Base-by-base conservation (phyloP, 305 asterid genomes). In the Plantago rigida region DNA sequence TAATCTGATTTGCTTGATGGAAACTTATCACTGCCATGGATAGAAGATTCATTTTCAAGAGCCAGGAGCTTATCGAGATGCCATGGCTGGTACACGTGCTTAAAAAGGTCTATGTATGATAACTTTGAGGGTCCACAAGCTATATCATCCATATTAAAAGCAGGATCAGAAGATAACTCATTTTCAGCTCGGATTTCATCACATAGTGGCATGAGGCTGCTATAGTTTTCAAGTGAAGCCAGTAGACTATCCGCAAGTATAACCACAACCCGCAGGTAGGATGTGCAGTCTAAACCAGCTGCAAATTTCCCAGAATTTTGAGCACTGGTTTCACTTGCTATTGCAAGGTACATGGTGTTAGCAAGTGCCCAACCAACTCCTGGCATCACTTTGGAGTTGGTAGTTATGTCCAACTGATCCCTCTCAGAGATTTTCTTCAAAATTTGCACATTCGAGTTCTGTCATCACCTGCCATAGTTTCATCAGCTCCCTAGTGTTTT, bases 381-480 rank as follows among this genome's bases (percentile, higher is more conserved):
- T 62, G 98, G 95, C 80, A 91, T 78, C 75, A 45, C 70, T 69
- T 72, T 71, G 69, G 79, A 52, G 52, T 72, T 64, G 31, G 73
- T 66, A 51, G 73, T 47, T 22, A 47, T 52, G 58, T 76, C 70
- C 75, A 68, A 51, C 75, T 69, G 87, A 84, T 86, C 87, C 71
- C 75, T 65, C 71, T 75, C 82, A 54, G 83, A 71, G 56, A 87
- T 64, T 71, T 82, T 83, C 79, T 81, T 75, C 71, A 83, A 73
- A 80, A 84, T 75, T 83, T 77, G 76, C 84, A 84, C 94, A 73
- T 74, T 87, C 51, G 82, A 81, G 66, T 81, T 77, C 98, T 91
- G 96, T 77, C 93, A 86, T 79, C 88, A 91, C 83, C 98, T 87
- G 94, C 82, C 91, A 86, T 75, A 71, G 86, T 83, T 75, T 80